phyloP scores from a whole-genome alignment of 2,329 filamentous ascomycete species.

The Aspergillus luchuensis region DNA sequence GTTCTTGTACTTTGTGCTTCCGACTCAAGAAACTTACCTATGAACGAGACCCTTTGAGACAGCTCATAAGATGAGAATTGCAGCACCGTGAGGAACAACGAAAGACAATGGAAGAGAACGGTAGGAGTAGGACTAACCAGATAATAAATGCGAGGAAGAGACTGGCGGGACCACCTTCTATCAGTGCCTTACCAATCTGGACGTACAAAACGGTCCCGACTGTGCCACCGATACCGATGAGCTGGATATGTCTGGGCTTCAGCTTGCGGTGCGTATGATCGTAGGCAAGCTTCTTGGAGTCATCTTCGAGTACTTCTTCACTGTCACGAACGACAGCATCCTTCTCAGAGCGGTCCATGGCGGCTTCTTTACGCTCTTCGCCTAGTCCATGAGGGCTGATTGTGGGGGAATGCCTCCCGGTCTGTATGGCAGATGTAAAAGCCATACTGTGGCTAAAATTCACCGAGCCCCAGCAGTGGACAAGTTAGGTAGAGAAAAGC shows the following conservation, averaged over 20 bases:
- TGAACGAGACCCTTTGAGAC: constrained; percentile 4
- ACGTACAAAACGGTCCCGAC: constrained; percentile 50
- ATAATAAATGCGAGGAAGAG: constrained; percentile 50
- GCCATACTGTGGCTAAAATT: constrained; percentile 5
- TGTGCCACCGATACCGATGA: constrained; percentile 51
- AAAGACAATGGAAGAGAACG: constrained; percentile 9
- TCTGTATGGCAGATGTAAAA: constrained; percentile 19
- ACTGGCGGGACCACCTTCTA: constrained; percentile 46
- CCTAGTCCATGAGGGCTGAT: constrained; percentile 17
- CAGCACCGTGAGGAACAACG: constrained; percentile 6
- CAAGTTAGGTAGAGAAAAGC: neutral
- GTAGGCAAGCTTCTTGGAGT: constrained; percentile 26
- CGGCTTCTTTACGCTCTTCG: constrained; percentile 15
- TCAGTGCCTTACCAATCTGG: constrained; percentile 44
- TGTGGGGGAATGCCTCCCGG: constrained; percentile 17
- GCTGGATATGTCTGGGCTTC: constrained; percentile 49
- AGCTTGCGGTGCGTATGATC: constrained; percentile 46
- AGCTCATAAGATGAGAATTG: neutral
- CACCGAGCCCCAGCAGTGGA: neutral
- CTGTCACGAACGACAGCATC: constrained; percentile 17
- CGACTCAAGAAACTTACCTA: constrained; percentile 5
- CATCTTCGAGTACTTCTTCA: constrained; percentile 27
- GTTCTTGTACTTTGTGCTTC: neutral
- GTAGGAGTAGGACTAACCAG: constrained; percentile 39
- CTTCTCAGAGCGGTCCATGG: constrained; percentile 22